Percentiles rank a stretch among this genome's conserved stretches.
Evolutionary conservation across 192 early-diverging fungal genomes (phyloP).

Genomic region (Gryganskiella cystojenkinii): DNA sequence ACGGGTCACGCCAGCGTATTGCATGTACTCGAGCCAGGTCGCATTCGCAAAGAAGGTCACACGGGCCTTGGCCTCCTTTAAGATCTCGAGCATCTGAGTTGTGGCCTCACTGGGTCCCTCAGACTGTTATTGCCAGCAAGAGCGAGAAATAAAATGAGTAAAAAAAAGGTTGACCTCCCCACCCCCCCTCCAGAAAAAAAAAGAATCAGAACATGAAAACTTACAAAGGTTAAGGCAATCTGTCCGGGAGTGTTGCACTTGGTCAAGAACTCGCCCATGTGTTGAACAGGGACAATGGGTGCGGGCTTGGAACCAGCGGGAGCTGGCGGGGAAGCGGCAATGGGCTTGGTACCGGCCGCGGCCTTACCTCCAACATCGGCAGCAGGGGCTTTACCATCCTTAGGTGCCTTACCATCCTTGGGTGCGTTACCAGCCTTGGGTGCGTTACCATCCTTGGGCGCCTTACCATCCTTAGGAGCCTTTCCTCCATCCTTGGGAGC

Average conservation of each 20-base stretch:
- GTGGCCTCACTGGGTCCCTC: conserved; percentile 68
- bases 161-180: background rate
- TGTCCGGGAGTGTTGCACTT: conserved; percentile 60
- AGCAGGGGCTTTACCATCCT: conserved; percentile 11
- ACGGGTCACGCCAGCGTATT: conserved; percentile 62
- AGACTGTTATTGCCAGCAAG: conserved; percentile 27
- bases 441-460: background rate
- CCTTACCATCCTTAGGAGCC: conserved; percentile 1
- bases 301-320: conserved; percentile 19
- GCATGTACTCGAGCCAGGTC: conserved; percentile 64
- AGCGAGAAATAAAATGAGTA: background rate
- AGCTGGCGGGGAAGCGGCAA: conserved; percentile 2
- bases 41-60: conserved; percentile 65
- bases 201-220: background rate
- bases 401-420: background rate
- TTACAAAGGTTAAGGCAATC: conserved; percentile 60
- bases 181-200: no score
- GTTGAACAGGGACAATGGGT: conserved; percentile 35
- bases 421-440: conserved; percentile 6
- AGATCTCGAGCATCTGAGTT: conserved; percentile 59
- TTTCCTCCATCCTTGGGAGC: conserved; percentile 2
- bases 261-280: conserved; percentile 54
- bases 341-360: background rate
- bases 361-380: background rate
- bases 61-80: conserved; percentile 59